These are phyloP conservation scores for Wickerhamiella galacta DNA, from an alignment of 805 yeast genomes.

Conservation along the genomic window DNA sequence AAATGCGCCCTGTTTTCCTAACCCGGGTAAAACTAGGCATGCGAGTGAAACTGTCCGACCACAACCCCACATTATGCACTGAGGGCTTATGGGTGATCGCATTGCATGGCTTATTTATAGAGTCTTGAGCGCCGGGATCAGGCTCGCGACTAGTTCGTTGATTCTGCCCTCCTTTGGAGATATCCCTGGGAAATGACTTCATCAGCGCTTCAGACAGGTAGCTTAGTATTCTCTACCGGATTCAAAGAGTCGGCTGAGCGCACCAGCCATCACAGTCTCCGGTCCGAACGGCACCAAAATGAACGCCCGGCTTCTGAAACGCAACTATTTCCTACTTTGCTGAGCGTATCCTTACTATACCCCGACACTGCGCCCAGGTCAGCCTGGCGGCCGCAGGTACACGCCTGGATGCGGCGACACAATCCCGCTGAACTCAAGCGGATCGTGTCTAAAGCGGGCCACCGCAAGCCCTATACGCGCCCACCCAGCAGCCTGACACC, in stretches of 20 bases:
- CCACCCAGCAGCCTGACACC: background rate
- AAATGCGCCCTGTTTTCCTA: no score
- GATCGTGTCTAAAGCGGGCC: slow-evolving; percentile 9
- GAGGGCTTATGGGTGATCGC: no score
- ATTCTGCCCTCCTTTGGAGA: no score
- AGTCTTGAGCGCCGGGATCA: no score
- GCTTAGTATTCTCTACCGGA: slow-evolving; percentile 2
- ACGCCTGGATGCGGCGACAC: slow-evolving; percentile 22
- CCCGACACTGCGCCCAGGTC: slow-evolving; percentile 25
- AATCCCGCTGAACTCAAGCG: slow-evolving; percentile 18
- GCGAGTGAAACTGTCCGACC: no score
- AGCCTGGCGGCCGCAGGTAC: slow-evolving; percentile 24
- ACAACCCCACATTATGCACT: no score
- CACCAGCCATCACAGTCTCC: slow-evolving; percentile 1
- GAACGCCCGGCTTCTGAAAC: slow-evolving; percentile 1
- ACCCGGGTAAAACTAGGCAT: no score
- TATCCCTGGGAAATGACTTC: no score
- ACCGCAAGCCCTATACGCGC: slow-evolving; percentile 1
- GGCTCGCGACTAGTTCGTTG: no score
- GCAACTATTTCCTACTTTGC: slow-evolving; percentile 1
- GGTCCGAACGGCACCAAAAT: background rate
- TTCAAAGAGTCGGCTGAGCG: slow-evolving; percentile 6
- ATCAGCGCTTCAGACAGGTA: slow-evolving; percentile 1
- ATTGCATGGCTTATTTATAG: no score
- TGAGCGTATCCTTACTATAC: slow-evolving; percentile 18